Base-by-base conservation (phyloP, 108 stramenopile species). In the Pseudonitzschia delicatissima region DNA sequence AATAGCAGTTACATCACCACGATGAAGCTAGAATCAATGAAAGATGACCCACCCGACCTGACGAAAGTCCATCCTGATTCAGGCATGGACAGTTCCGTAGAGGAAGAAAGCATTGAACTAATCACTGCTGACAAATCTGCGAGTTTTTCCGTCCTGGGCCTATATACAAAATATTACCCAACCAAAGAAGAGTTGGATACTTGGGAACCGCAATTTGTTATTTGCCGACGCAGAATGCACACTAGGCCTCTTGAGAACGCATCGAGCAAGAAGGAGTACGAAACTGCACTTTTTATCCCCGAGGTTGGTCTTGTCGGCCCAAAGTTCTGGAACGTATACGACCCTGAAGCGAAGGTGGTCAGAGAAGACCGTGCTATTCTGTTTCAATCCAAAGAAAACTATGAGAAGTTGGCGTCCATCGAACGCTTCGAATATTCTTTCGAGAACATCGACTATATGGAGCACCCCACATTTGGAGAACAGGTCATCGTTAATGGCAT, bases 401-500 rank as follows among this genome's bases (percentile, higher is more conserved):
- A 55, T 5, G 32, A 55, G 13, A 27, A 0, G 13, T n/a, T 55
- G 32, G 31, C 13, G 9, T 9, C 9, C 11, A 55, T 31, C n/a
- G 53, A 55, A 33, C 11, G 27, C 11, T 55, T 55, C 15, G 8
- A 12, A 11, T 23, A 15, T 4, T 55, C 29, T n/a, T 55, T 33
- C 17, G 53, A 55, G 18, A 29, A 18, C 32, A 33, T 33, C 31
- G 31, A 55, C 27, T 55, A 55, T 25, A 55, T 55, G 53, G 53
- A 55, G 31, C 2, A 12, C 2, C 18, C 53, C 11, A 55, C 53
- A 7, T 77, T 77, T 59, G 77, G 77, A 36, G 77, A 77, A 51
- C 64, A 77, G 33, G 27, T 73, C 9, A 63, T 77, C 33, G 64
- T 77, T 5, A 34, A 63, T 17, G 70, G 69, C 13, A 5, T 49